Evolutionary conservation across 352 stramenopile genomes (phyloP), one percentile per base, ranked within the genome.

Genomic region (Lagenidium giganteum): DNA sequence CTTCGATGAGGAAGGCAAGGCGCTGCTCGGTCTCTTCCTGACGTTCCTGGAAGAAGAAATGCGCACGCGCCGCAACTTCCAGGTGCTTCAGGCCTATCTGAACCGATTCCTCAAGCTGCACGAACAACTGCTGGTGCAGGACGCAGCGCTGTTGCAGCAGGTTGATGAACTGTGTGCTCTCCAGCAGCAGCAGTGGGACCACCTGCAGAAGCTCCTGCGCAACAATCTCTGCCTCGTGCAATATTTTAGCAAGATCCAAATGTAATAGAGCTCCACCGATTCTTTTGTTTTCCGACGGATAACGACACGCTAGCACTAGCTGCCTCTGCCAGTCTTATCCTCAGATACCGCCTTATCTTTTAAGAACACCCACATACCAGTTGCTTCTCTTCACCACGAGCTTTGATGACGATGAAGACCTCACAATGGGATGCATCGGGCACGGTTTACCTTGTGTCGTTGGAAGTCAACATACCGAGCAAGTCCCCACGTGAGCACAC

Each of bases 171-270:
- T 93, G 8, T 70, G 74, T 30, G 43, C 35, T 8, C 49, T 80
- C 35, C 81, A 93, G 57, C 71, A 89, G 47, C 54, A 69, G 32
- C 78, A 86, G 51, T 93, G 81, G 81, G 65, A 86, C 31, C 77
- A 87, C 47, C 26, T 93, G 31, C 78, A 93, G 60, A 65, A 88
- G 50, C 51, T 90, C 31, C 52, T 93, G 37, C 76, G 90, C 55
- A 83, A 93, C 62, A 90, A 88, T 58, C 64, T 93, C 43, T 93
- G 81, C 64, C 62, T 93, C 28, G 81, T 89, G 53, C 75, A 90
- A 54, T 87, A 93, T 56, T 75, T 93, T 37, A 89, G 71, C 71
- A 88, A 89, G 63, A 88, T 93, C 41, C 80, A 93, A 58, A 90
- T 90, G 73, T 93, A 87, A 56, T n/a, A n/a, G n/a, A n/a, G n/a